Evolutionary conservation across 345 rosid species (phyloP).

Genomic region (Brassica cretica): DNA sequence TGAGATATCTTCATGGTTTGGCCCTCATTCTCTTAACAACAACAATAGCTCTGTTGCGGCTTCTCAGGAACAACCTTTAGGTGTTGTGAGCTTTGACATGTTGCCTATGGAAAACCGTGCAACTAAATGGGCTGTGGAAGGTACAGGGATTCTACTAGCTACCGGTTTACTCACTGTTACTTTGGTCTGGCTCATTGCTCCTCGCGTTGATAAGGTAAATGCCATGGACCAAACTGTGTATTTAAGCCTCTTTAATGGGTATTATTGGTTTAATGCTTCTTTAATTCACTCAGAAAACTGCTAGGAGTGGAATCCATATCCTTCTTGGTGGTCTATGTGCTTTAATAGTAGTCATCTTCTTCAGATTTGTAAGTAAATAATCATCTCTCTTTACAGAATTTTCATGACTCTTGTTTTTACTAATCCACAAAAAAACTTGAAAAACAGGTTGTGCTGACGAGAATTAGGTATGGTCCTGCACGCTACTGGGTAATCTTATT

Average conservation of each 20-base stretch:
- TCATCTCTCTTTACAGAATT: background rate
- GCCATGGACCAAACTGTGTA: background rate
- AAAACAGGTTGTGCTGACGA: slow-evolving; percentile 78
- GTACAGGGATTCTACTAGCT: slow-evolving; percentile 89
- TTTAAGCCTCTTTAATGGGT: background rate
- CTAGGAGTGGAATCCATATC: slow-evolving; percentile 85
- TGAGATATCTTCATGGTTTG: slow-evolving; percentile 84
- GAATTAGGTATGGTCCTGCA: slow-evolving; percentile 96
- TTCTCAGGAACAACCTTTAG: slow-evolving; percentile 65
- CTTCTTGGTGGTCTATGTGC: slow-evolving; percentile 92
- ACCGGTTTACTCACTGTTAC: slow-evolving; percentile 88
- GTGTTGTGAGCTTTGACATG: slow-evolving; percentile 51
- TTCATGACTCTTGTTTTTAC: background rate
- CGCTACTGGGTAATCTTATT: slow-evolving; percentile 95
- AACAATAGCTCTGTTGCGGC: slow-evolving; percentile 46
- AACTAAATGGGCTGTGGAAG: slow-evolving; percentile 94
- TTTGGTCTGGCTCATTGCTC: slow-evolving; percentile 94
- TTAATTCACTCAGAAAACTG: slow-evolving; percentile 63
- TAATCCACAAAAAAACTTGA: slow-evolving; percentile 13
- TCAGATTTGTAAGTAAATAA: slow-evolving; percentile 76
- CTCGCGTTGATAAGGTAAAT: slow-evolving; percentile 92
- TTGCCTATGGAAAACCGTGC: slow-evolving; percentile 63
- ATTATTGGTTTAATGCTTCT: background rate
- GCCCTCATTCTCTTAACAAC: slow-evolving; percentile 46
- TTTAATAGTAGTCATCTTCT: slow-evolving; percentile 77